Base-by-base conservation (phyloP, 1,284 basidiomycete genomes). In the Rhodotorula mucilaginosa region DNA sequence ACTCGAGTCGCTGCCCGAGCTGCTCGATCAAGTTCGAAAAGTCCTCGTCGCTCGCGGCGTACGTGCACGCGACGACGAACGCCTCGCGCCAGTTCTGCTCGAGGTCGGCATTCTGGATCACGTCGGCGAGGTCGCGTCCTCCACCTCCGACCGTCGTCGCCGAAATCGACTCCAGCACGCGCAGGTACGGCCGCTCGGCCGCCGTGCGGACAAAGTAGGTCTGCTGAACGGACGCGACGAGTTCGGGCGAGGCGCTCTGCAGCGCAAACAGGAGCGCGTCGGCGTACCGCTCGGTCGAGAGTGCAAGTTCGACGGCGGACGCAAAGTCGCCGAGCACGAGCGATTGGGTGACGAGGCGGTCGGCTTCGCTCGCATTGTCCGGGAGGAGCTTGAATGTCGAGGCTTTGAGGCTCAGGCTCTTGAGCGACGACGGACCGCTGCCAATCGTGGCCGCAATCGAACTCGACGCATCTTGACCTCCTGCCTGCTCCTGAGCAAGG, bases 1-100 rank as follows among this genome's bases (percentile, higher is more conserved):
- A 91, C 80, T 98, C 95, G 61, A 98, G 86, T 26, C 96, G 86
- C 75, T 90, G 88, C 26, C 97, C 96, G 58, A 99, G 88, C 80
- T 96, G 92, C 81, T 98, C 96, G 2, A 91, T 89, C 12, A 99
- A 85, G 58, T 87, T 85, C 31, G 89, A 83, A 79, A 98, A 99
- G 78, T 97, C 69, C 47, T 61, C 67, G 52, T 92, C 89, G 65
- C 87, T 84, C 73, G 84, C 87, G 2, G 96, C 94, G 81, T 95
- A 99, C 0, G 96, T 98, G 84, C 95, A 98, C 21, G 98, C 82
- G 5, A 99, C 93, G 60, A 97, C 95, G 78, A 99, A 98, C 69
- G 96, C 92, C 82, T 98, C 96, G 75, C 91, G 89, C 97, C 96
- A 99, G 80, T 99, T 95, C 12, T 56, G 54, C 67, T 87, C 84